Evolutionary conservation across 805 yeast genomes (phyloP).

Genomic region (Zygoascus bituminiphila): DNA sequence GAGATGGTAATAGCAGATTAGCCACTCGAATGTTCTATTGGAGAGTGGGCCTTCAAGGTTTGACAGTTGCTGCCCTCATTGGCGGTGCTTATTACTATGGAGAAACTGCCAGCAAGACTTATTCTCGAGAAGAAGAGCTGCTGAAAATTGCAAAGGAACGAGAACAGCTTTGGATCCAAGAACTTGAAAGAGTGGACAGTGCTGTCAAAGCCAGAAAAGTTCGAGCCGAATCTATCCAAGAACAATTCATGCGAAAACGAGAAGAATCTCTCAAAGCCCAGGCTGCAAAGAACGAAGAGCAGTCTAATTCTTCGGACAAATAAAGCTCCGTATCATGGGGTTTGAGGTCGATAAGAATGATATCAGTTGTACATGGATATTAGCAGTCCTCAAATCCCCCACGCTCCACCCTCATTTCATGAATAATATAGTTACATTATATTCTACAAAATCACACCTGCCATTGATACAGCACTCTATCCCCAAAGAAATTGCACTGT

Average conservation of each 20-base stretch:
- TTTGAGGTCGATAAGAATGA: too few relatives aligned
- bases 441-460: background rate
- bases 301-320: too few relatives aligned
- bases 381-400: too few relatives aligned
- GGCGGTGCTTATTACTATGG: slow-evolving; percentile 72
- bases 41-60: slow-evolving; percentile 81
- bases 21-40: slow-evolving; percentile 86
- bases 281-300: slow-evolving; percentile 2
- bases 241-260: slow-evolving; percentile 8
- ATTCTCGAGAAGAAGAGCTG: slow-evolving; percentile 51
- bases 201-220: slow-evolving; percentile 61
- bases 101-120: slow-evolving; percentile 16
- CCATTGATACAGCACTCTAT: slow-evolving; percentile 10
- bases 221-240: slow-evolving; percentile 37
- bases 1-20: slow-evolving; percentile 58
- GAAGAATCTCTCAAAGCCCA: slow-evolving; percentile 6
- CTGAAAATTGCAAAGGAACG: slow-evolving; percentile 76
- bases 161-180: slow-evolving; percentile 79
- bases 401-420: too few relatives aligned
- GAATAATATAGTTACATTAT: too few relatives aligned
- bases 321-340: too few relatives aligned
- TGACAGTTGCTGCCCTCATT: slow-evolving; percentile 73
- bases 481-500: slow-evolving; percentile 7
- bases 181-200: slow-evolving; percentile 73
- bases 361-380: too few relatives aligned